Evolutionary conservation across 169 alveolate genomes (phyloP), one percentile per base, ranked within the genome.

Genomic region (Cryptosporidium sp.): DNA sequence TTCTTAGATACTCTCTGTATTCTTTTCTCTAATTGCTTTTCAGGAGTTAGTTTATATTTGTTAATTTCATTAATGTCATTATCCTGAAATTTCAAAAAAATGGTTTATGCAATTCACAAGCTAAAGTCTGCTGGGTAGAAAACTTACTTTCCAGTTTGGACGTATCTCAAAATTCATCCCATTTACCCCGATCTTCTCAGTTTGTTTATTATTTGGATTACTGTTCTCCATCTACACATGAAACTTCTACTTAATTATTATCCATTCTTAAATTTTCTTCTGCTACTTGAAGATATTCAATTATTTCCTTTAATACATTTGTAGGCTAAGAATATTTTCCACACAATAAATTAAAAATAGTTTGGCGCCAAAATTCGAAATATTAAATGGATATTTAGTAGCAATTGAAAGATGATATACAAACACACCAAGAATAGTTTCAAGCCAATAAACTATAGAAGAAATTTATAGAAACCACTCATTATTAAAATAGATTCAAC

Each of bases 121-220:
- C 6, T n/a, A 65, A 65, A 29, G 55, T 43, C 10, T 62, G 26
- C 29, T 37, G 12, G 31, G 37, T 16, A n/a, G 55, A 33, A 73
- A 35, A 61, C 89, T 80, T 45, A 80, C 89, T 55, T 45, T 61
- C 89, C 89, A 80, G n/a, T 50, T 80, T 6, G 89, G 89, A 3
- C 75, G 73, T 43, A 80, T 39, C 68, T 80, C 89, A 80, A 80
- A 80, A 48, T 16, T 80, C 71, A 80, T 37, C 18, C 75, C 89
- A 31, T 80, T 50, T n/a, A 41, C 48, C 37, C 14, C 21, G 39
- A 80, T 16, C 35, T 12, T 59, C 35, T 73, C 86, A 39, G 12
- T 51, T 41, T 33, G 35, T 12, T 26, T 55, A 4, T 0, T 9
- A 21, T 55, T 55, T 26, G 67, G 31, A 3, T 55, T 55, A 3